Conservation (phyloP, 106 monocot genomes). For the Amphibolis antarctica region DNA sequence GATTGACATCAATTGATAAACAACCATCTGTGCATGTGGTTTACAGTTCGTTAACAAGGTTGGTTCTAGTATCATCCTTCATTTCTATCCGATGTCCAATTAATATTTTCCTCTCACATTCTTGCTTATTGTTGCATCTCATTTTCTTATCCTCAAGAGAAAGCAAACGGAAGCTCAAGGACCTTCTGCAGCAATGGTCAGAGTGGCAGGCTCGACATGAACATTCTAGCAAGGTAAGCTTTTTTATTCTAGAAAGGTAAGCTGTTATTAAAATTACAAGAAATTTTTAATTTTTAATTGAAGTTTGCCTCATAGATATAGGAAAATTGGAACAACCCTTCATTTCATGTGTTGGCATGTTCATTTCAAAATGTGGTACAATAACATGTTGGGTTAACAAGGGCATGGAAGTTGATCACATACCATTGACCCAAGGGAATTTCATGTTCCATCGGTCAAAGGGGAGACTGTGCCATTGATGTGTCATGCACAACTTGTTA, state of each 20-base stretch:
- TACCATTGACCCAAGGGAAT: too few species aligned
- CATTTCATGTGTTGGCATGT: too few species aligned
- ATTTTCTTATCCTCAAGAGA: slow-evolving; percentile 30
- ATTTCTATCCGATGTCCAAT: not conserved
- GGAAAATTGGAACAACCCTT: too few species aligned
- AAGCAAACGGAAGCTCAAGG: slow-evolving; percentile 79
- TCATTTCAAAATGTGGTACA: too few species aligned
- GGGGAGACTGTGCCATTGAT: too few species aligned
- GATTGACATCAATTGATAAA: slow-evolving; percentile 37
- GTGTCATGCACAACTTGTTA: too few species aligned
- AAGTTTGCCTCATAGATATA: not conserved
- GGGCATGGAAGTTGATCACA: too few species aligned
- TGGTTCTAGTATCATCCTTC: not conserved
- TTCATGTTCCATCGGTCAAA: too few species aligned
- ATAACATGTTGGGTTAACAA: too few species aligned
- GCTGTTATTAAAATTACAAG: not conserved
- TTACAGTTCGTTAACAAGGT: slow-evolving; percentile 77
- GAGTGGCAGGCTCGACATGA: slow-evolving; percentile 52
- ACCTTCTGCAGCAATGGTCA: slow-evolving; percentile 85
- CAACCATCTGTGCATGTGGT: slow-evolving; percentile 69
- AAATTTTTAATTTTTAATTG: not conserved
- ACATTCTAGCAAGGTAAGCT: not conserved
- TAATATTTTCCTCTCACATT: slow-evolving; percentile 1
- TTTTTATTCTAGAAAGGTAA: not conserved
- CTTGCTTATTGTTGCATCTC: not conserved